Evolutionary conservation across 257 asterid genomes (phyloP).

Genomic region (Solanum chilense): DNA sequence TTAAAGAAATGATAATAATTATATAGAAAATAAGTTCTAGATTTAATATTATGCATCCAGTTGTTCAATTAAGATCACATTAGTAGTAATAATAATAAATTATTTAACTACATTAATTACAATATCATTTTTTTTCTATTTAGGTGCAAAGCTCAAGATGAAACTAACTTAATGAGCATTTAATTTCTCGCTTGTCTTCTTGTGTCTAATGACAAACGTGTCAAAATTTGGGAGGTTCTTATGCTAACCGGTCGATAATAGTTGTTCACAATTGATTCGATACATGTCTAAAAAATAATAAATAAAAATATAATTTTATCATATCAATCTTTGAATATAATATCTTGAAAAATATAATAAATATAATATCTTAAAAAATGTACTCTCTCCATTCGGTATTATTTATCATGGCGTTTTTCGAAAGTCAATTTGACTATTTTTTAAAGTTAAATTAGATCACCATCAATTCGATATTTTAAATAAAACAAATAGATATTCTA

Average conservation of each 20-base stretch:
- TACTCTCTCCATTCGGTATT: fast-evolving
- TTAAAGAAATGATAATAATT: neutral
- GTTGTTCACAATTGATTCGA: no score
- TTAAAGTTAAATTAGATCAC: no score
- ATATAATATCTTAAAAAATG: no score
- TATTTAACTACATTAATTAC: neutral
- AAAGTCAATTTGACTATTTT: no score
- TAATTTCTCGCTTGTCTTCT: neutral
- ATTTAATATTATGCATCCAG: neutral
- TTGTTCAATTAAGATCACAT: neutral
- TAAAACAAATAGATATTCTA: no score
- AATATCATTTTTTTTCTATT: neutral
- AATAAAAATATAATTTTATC: no score
- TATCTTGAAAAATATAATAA: no score
- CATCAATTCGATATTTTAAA: no score
- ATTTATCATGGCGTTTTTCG: fast-evolving
- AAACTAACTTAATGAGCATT: neutral
- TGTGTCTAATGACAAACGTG: neutral
- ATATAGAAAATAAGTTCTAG: no score
- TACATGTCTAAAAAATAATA: no score
- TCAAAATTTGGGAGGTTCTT: neutral
- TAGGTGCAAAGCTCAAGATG: neutral
- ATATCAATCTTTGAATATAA: no score
- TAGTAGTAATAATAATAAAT: neutral
- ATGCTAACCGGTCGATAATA: no score